phyloP scores from a whole-genome alignment of 1,139 yeast species.

The Starmera stellimalicola region DNA sequence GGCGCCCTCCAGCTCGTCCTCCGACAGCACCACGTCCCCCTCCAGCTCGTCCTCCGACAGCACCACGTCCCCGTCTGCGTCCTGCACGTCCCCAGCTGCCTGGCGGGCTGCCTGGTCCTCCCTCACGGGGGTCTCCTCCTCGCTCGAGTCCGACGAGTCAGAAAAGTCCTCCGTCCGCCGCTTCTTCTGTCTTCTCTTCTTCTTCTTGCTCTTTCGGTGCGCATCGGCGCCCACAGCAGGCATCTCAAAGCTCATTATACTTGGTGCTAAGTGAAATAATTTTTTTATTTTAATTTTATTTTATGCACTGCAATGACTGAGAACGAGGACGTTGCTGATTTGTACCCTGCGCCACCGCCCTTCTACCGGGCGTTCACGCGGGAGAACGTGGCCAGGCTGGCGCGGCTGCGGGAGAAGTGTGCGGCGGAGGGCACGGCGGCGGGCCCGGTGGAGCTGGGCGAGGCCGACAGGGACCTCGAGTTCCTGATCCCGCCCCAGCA shows the following conservation, averaged over 20 bases:
- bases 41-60: background rate
- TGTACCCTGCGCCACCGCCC: slow-evolving; percentile 85
- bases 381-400: slow-evolving; percentile 39
- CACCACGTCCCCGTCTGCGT: background rate
- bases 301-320: slow-evolving; percentile 4
- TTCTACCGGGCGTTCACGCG: slow-evolving; percentile 59
- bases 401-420: no score
- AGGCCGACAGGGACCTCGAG: slow-evolving; percentile 28
- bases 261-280: background rate
- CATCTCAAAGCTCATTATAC: slow-evolving; percentile 14
- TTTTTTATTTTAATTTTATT: background rate
- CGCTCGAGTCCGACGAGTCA: slow-evolving; percentile 30
- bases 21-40: slow-evolving; percentile 31
- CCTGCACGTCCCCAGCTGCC: slow-evolving; percentile 11
- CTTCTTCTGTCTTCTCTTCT: slow-evolving; percentile 55
- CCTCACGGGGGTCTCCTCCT: slow-evolving; percentile 14
- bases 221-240: slow-evolving; percentile 14
- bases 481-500: slow-evolving; percentile 57
- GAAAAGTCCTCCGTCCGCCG: slow-evolving; percentile 68
- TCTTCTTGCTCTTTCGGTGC: slow-evolving; percentile 21
- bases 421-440: slow-evolving; percentile 11
- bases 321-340: slow-evolving; percentile 33
- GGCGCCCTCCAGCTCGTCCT: slow-evolving; percentile 23
- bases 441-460: slow-evolving; percentile 6
- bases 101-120: slow-evolving; percentile 3